phyloP scores from a whole-genome alignment of 2,329 filamentous ascomycete genomes.

The Penicillium sp. region DNA sequence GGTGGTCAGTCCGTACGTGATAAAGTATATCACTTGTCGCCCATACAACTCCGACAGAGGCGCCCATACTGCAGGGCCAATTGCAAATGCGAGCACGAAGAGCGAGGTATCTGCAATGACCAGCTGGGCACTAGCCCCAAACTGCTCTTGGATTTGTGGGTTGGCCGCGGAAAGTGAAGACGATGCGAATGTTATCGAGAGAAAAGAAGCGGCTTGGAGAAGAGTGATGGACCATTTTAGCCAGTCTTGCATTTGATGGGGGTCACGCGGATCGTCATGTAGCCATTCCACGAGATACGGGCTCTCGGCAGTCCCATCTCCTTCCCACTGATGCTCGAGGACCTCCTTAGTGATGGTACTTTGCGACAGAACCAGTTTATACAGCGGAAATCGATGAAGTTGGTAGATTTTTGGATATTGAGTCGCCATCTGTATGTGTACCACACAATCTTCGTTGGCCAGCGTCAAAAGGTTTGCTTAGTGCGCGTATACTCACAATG shows the following conservation, averaged over 20 bases:
- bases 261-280: not conserved
- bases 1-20: not conserved
- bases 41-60: not conserved
- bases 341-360: not conserved
- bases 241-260: not conserved
- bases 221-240: not conserved
- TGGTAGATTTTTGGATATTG: not conserved
- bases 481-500: not conserved
- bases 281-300: not conserved
- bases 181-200: not conserved
- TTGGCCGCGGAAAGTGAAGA: conserved; percentile 1
- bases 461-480: not conserved
- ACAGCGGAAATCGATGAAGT: not conserved
- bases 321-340: not conserved
- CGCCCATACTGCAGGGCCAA: not conserved
- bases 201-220: not conserved
- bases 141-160: not conserved
- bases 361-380: not conserved
- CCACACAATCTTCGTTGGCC: not conserved
- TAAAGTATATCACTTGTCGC: not conserved
- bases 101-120: not conserved
- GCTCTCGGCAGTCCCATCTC: not conserved
- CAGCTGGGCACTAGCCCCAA: not conserved
- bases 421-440: not conserved
- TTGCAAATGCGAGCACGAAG: not conserved